Evolutionary conservation across 768 basidiomycete species (phyloP).

Genomic region (Serendipita vermifera): DNA sequence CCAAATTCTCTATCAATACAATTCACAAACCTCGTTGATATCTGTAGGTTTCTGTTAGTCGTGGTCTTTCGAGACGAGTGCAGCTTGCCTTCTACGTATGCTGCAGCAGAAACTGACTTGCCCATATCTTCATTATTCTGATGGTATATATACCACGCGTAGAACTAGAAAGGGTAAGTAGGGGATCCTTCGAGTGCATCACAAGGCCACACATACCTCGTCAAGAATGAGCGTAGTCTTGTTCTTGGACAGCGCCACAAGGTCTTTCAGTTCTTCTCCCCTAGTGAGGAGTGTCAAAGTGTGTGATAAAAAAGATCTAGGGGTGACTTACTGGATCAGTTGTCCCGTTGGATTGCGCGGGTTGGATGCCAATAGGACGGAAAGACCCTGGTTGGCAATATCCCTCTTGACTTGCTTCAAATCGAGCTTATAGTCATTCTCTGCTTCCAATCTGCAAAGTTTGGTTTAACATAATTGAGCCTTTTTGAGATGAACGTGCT

Average conservation of each 20-base stretch:
- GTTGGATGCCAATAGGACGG: slow-evolving; percentile 80
- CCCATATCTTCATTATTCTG: slow-evolving; percentile 63
- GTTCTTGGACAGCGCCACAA: slow-evolving; percentile 60
- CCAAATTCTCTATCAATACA: not conserved
- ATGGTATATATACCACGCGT: slow-evolving; percentile 91
- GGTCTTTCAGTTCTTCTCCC: slow-evolving; percentile 67
- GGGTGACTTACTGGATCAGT: slow-evolving; percentile 41
- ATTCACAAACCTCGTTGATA: slow-evolving; percentile 48
- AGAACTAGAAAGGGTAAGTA: slow-evolving; percentile 44
- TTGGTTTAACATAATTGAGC: slow-evolving; percentile 14
- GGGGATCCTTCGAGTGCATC: not conserved
- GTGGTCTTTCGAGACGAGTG: not conserved
- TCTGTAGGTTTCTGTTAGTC: slow-evolving; percentile 27
- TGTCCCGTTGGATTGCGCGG: slow-evolving; percentile 98
- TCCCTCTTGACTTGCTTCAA: slow-evolving; percentile 74
- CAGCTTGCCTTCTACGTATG: slow-evolving; percentile 47
- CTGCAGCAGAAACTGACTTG: slow-evolving; percentile 66
- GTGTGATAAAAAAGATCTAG: slow-evolving; percentile 6
- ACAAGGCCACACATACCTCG: slow-evolving; percentile 36
- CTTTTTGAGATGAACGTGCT: slow-evolving; percentile 21
- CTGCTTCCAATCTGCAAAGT: slow-evolving; percentile 15
- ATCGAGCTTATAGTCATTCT: slow-evolving; percentile 57
- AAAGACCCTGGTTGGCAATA: slow-evolving; percentile 67
- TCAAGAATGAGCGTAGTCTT: slow-evolving; percentile 76
- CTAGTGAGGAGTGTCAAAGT: slow-evolving; percentile 22